Conservation (phyloP, 371 early-diverging fungal genomes). For the Furculomyces boomerangus region DNA sequence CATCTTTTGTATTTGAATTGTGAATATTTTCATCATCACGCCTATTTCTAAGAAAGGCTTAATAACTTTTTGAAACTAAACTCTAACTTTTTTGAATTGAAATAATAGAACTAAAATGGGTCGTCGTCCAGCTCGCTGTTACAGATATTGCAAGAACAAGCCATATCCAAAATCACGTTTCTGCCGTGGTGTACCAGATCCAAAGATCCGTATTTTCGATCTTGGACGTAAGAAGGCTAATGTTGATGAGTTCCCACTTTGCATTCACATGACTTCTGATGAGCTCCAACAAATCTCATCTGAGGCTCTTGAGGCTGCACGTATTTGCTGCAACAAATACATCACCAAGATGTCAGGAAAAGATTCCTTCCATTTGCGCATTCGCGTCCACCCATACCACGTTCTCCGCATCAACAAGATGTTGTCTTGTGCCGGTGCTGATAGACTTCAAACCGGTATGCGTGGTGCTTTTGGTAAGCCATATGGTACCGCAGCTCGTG, state of each 20-base stretch:
- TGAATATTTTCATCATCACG: too few species aligned
- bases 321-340: slow-evolving; percentile 99
- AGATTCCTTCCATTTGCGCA: slow-evolving; percentile 99
- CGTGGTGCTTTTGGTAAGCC: slow-evolving; percentile 99
- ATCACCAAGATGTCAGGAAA: slow-evolving; percentile 97
- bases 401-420: slow-evolving; percentile 99
- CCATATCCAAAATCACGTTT: slow-evolving; percentile 99
- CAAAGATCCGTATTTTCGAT: slow-evolving; percentile 99
- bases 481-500: slow-evolving; percentile 96
- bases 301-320: slow-evolving; percentile 99
- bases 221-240: slow-evolving; percentile 98
- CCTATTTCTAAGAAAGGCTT: too few species aligned
- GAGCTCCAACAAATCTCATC: slow-evolving; percentile 98
- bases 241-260: slow-evolving; percentile 95
- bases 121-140: slow-evolving; percentile 99
- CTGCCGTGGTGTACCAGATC: slow-evolving; percentile 99
- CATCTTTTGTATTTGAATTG: too few species aligned
- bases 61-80: too few species aligned
- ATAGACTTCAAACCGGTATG: slow-evolving; percentile 99
- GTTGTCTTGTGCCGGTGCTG: slow-evolving; percentile 99
- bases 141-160: slow-evolving; percentile 99
- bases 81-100: too few species aligned
- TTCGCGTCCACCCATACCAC: slow-evolving; percentile 99
- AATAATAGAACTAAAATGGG: too few species aligned
- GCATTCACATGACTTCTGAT: slow-evolving; percentile 95